Evolutionary conservation across 306 rosid species (phyloP).

Genomic region (Gynostemma pentaphyllum): DNA sequence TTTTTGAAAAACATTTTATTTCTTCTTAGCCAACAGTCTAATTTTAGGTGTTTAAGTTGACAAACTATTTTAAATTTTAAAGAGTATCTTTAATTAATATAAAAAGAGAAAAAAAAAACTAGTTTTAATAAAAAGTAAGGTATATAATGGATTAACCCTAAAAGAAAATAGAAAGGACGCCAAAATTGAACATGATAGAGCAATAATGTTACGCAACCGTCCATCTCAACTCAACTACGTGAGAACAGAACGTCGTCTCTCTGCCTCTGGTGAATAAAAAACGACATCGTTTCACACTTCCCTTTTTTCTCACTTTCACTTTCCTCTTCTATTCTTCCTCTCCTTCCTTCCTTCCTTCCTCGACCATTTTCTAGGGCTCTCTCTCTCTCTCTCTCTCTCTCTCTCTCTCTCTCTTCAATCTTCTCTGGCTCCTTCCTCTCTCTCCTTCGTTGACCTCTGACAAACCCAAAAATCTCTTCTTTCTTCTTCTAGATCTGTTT

Average conservation of each 20-base stretch:
- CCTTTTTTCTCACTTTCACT: not conserved
- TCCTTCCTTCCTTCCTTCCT: not conserved
- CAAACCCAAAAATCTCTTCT: not conserved
- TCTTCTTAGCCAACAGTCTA: too few relatives aligned
- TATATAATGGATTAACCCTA: not conserved
- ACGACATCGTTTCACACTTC: not conserved
- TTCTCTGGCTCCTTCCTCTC: not conserved
- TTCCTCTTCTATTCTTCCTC: not conserved
- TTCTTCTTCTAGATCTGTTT: constrained; percentile 25
- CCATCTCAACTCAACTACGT: too few relatives aligned
- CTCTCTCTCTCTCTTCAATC: not conserved
- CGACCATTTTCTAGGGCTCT: constrained; percentile 5
- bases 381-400: not conserved
- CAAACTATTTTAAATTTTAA: too few relatives aligned
- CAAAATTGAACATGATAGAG: not conserved
- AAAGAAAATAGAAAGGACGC: not conserved
- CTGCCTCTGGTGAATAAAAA: not conserved
- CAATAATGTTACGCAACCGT: not conserved
- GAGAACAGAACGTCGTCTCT: not conserved
- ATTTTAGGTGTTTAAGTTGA: too few relatives aligned
- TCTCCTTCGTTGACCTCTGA: constrained; percentile 47
- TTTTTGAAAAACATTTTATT: too few relatives aligned
- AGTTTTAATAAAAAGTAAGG: not conserved
- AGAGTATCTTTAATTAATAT: too few relatives aligned
- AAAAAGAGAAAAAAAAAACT: too few relatives aligned